A percentile compares a stretch with the other conserved stretches of the same genome.
These are phyloP conservation scores for Babesia sp. DNA, from an alignment of 169 alveolate species.

Conservation along the genomic window DNA sequence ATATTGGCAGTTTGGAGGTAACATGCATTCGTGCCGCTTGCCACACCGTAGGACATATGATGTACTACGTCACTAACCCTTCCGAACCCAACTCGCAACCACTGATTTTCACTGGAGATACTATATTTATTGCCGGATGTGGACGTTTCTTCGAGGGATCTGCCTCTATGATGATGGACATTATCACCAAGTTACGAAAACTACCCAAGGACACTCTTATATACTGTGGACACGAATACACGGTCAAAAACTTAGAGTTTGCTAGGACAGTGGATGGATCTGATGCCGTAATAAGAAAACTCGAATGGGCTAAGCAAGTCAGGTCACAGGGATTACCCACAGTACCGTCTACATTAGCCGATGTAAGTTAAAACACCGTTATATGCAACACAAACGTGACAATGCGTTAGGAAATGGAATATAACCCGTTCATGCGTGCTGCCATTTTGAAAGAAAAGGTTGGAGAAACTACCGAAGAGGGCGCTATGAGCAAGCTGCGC, in stretches of 20 bases:
- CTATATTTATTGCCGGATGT: slow-evolving; percentile 92
- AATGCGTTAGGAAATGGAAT: slow-evolving; percentile 31
- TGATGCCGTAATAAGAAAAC: slow-evolving; percentile 21
- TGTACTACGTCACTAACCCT: slow-evolving; percentile 80
- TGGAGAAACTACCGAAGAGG: slow-evolving; percentile 43
- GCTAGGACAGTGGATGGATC: slow-evolving; percentile 53
- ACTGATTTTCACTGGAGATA: slow-evolving; percentile 86
- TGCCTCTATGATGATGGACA: slow-evolving; percentile 82
- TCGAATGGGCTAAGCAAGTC: slow-evolving; percentile 52
- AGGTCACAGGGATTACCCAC: slow-evolving; percentile 52
- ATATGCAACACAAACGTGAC: neutral
- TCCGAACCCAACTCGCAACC: slow-evolving; percentile 57
- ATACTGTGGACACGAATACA: slow-evolving; percentile 94
- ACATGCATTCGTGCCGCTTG: slow-evolving; percentile 89
- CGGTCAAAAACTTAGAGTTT: slow-evolving; percentile 79
- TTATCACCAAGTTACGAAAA: slow-evolving; percentile 57
- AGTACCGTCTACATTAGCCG: slow-evolving; percentile 68
- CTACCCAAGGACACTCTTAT: slow-evolving; percentile 86
- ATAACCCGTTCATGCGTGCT: slow-evolving; percentile 67
- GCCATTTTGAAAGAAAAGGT: slow-evolving; percentile 17
- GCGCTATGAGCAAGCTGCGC: slow-evolving; percentile 52
- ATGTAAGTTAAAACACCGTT: slow-evolving; percentile 8
- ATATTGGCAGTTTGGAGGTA: slow-evolving; percentile 68
- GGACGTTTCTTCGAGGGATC: slow-evolving; percentile 94
- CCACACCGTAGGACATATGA: slow-evolving; percentile 93